phyloP scores from a whole-genome alignment of 257 asterid genomes.

The Ilex asprella region DNA sequence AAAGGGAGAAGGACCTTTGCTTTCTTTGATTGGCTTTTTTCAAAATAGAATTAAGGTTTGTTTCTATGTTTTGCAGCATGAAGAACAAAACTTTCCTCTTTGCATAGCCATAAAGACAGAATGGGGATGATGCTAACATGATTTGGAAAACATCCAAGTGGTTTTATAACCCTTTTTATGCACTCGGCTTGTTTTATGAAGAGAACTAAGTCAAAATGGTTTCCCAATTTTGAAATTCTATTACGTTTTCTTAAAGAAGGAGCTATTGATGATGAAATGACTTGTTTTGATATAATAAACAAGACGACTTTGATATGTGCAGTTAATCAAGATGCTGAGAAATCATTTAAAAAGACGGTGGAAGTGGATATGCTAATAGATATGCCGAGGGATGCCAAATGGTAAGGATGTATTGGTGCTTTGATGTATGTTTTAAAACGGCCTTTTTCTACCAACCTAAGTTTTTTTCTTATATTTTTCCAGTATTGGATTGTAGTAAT shows the following conservation, averaged over 20 bases:
- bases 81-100: not conserved
- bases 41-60: not conserved
- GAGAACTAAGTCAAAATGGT: too few relatives aligned
- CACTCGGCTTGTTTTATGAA: too few relatives aligned
- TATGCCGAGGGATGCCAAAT: slow-evolving; percentile 73
- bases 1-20: too few relatives aligned
- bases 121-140: too few relatives aligned
- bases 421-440: slow-evolving; percentile 6
- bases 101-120: not conserved
- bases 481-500: too few relatives aligned
- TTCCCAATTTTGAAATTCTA: not conserved
- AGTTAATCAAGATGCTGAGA: slow-evolving; percentile 74
- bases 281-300: slow-evolving; percentile 54
- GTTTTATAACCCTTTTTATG: not conserved
- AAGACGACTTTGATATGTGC: slow-evolving; percentile 77
- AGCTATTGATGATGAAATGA: slow-evolving; percentile 30
- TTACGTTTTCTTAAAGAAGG: slow-evolving; percentile 6
- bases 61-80: not conserved
- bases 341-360: slow-evolving; percentile 69
- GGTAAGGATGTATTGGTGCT: slow-evolving; percentile 60
- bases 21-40: too few relatives aligned
- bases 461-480: too few relatives aligned
- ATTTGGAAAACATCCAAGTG: not conserved
- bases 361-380: slow-evolving; percentile 41
- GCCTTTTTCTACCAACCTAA: too few relatives aligned